These are phyloP conservation scores for Globisporangium rhizosaccharum DNA, from an alignment of 352 stramenopile species.

Conservation along the genomic window DNA sequence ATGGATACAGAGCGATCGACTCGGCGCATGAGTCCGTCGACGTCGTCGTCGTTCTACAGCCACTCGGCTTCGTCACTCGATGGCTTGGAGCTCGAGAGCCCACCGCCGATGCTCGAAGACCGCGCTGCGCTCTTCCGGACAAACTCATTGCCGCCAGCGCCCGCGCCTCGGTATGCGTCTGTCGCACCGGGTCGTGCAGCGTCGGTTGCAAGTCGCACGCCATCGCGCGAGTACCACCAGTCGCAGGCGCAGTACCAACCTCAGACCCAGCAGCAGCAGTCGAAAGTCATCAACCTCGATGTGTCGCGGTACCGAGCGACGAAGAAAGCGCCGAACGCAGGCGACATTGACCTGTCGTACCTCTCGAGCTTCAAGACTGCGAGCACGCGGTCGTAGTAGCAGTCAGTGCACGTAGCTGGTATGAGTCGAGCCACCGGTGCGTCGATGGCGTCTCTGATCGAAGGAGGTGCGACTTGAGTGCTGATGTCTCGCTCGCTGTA, in stretches of 20 bases:
- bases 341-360: slow-evolving; percentile 13
- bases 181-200: too few relatives aligned
- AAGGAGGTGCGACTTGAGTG: too few relatives aligned
- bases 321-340: background rate
- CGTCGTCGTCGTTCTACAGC: slow-evolving; percentile 3
- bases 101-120: slow-evolving; percentile 10
- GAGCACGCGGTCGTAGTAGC: background rate
- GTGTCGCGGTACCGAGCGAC: slow-evolving; percentile 3
- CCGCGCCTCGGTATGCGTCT: too few relatives aligned
- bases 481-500: too few relatives aligned
- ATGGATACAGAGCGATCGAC: slow-evolving; percentile 6
- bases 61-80: background rate
- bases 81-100: slow-evolving; percentile 1
- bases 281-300: slow-evolving; percentile 11
- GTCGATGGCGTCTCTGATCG: too few relatives aligned
- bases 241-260: background rate
- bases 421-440: background rate
- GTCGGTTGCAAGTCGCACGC: background rate
- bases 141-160: too few relatives aligned
- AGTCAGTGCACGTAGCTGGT: background rate
- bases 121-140: background rate
- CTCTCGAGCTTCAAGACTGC: slow-evolving; percentile 13
- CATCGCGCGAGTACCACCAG: background rate
- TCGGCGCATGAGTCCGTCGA: slow-evolving; percentile 2
- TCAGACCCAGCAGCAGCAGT: background rate